Evolutionary conservation across 139 green algal genomes (phyloP), one percentile per base, ranked within the genome.

Genomic region (Edaphochlamys debaryana): DNA sequence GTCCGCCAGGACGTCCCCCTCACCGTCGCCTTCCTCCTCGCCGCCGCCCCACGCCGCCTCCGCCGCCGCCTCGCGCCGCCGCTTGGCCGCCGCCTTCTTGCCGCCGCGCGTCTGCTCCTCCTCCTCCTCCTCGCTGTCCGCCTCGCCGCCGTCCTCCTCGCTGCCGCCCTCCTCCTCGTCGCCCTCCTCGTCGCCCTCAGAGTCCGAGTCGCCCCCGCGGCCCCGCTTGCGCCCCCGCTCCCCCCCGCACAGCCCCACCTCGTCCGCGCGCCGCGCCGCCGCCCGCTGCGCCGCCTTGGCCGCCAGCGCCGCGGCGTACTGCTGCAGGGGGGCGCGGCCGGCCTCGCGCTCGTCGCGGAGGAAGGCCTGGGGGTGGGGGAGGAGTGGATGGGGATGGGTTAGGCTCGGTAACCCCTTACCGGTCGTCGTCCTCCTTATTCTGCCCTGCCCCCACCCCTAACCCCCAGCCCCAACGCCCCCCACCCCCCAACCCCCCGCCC

Each of bases 241-340:
- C 7, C 40, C 37, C 32, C 32, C 32, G 4, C 45, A 60, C 36
- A 64, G 22, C 3, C 68, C 52, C 50, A 87, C 73, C 27, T 54
- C 38, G 22, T 87, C 71, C 7, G 85, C 52, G 22, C 42, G 42
- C 22, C 84, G 85, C 81, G 91, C 62, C 40, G 89, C 89, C 30
- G 90, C 86, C 30, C 87, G 84, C 81, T 92, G 82, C 42, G 62
- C 71, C 25, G 89, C 91, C 56, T 88, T 87, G 20, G 88, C 82
- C 42, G 77, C 52, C 79, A 96, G 77, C 45, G 84, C 42, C 37
- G 40, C 37, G 0, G 89, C 87, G 66, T 91, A 92, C 81, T 90
- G 86, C 74, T 92, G 82, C 82, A 96, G 75, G 17, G 93, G 92
- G 0, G 92, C 85, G 82, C 92, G 9, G 22, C 79, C 41, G 20